Evolutionary conservation across 176 grass and related monocot species (phyloP).

Genomic region (Aegilops tauschii): DNA sequence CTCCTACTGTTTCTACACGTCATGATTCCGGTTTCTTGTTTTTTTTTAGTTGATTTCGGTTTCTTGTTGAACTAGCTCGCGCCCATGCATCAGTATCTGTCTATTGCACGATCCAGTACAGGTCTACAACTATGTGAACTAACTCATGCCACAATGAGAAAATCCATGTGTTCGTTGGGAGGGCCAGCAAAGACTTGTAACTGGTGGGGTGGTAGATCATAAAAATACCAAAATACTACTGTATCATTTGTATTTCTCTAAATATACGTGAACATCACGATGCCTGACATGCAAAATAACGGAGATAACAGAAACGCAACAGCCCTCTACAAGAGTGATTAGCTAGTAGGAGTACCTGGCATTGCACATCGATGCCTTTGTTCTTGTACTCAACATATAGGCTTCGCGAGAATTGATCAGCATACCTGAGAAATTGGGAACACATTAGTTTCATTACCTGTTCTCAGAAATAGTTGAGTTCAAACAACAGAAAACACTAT

Average conservation of each 20-base stretch:
- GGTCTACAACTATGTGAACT: neutral
- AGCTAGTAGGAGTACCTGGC: slow-evolving; percentile 49
- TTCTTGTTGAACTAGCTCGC: neutral
- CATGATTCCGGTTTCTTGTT: neutral
- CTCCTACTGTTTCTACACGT: neutral
- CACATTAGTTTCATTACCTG: neutral
- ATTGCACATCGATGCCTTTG: slow-evolving; percentile 82
- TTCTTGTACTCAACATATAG: slow-evolving; percentile 72
- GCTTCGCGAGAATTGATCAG: slow-evolving; percentile 65
- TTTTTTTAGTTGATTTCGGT: neutral
- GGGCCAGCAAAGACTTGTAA: neutral
- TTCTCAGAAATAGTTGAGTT: neutral
- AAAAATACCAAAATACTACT: neutral
- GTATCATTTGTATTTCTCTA: no score
- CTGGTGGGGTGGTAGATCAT: neutral
- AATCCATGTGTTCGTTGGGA: neutral
- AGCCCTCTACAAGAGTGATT: neutral
- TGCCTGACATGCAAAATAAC: no score
- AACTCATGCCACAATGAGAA: neutral
- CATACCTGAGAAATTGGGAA: slow-evolving; percentile 39
- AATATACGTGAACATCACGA: neutral
- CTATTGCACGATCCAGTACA: neutral
- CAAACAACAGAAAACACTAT: no score
- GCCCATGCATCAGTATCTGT: neutral
- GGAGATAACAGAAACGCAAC: neutral